Evolutionary conservation across 1,284 basidiomycete species (phyloP), one percentile per base, ranked within the genome.

Genomic region (Ganoderma boninense): DNA sequence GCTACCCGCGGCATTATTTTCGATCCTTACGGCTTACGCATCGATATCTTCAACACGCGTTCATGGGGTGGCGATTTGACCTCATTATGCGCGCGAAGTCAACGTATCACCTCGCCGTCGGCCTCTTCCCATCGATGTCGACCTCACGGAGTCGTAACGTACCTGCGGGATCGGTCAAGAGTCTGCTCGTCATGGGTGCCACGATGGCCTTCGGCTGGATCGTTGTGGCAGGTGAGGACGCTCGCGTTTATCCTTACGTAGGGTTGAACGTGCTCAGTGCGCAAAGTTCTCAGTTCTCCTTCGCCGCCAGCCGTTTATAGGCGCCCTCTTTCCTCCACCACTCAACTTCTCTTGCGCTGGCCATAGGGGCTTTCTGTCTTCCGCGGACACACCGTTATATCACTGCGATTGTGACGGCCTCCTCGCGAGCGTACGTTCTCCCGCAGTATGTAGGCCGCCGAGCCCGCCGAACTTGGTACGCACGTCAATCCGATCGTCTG

Each of bases 371-470:
- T n/a, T n/a, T 97, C 0, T 96, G 94, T 74, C 87, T 98, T 35
- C 98, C 97, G 0, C 97, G 2, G 97, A n/a, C n/a, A 99, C 82
- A 97, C 97, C 0, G 92, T 94, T 67, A 91, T 92, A 56, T 90
- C 87, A 73, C 89, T 18, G 85, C 88, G 2, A 89, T 90, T 46
- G 85, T 93, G 96, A 97, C 77, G 96, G 97, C 78, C 86, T 98
- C 10, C 83, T 98, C 20, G 95, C 96, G 14, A n/a, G 2, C 29
- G 29, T 32, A 92, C 96, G 0, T 99, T 98, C 79, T 96, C n/a
- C 96, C 38, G 97, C 96, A 77, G 97, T 84, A 64, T 57, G 29
- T 4, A 32, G 29, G 82, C 43, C 20, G 8, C 66, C 40, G 71
- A 5, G 32, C 60, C 57, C 62, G 68, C n/a, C 16, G 62, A 64